Evolutionary conservation across 805 yeast species (phyloP).

Genomic region (Blastobotrys terrestris): DNA sequence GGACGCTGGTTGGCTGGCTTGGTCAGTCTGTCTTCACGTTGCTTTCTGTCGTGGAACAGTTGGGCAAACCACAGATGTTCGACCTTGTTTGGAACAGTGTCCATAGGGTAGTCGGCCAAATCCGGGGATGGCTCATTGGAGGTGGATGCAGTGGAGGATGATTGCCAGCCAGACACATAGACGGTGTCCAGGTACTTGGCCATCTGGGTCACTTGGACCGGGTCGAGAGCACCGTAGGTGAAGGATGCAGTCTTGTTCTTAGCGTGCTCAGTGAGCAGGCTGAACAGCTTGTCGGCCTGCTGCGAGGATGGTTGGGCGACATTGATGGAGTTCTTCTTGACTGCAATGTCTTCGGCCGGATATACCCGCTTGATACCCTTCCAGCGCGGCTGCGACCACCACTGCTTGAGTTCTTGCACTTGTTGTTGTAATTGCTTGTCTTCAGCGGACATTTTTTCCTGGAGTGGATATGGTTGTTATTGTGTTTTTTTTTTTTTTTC

Average conservation of each 20-base stretch:
- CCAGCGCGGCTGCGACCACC: constrained; percentile 98
- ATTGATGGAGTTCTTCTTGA: constrained; percentile 76
- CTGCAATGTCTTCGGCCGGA: constrained; percentile 81
- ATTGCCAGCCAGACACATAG: constrained; percentile 98
- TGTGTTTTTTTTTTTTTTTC: too few species aligned
- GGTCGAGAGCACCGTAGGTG: constrained; percentile 95
- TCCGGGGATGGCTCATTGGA: constrained; percentile 98
- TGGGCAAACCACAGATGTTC: constrained; percentile 97
- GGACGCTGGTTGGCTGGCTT: constrained; percentile 59
- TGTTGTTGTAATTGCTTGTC: constrained; percentile 60
- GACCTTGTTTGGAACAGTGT: constrained; percentile 97
- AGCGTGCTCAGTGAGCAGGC: constrained; percentile 65
- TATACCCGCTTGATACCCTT: constrained; percentile 78
- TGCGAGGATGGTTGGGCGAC: constrained; percentile 67
- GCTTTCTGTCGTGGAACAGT: constrained; percentile 94
- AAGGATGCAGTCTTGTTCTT: constrained; percentile 64
- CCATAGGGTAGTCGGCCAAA: constrained; percentile 97
- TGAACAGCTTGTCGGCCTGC: constrained; percentile 78
- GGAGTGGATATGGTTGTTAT: background rate
- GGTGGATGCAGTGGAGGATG: constrained; percentile 95
- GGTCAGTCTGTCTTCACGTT: constrained; percentile 70
- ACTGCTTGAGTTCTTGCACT: constrained; percentile 64
- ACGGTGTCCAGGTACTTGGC: constrained; percentile 89
- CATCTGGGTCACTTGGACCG: constrained; percentile 94
- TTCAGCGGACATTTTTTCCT: constrained; percentile 33